These are phyloP conservation scores for Auriscalpium vulgare DNA, from an alignment of 768 basidiomycete species.

Conservation along the genomic window DNA sequence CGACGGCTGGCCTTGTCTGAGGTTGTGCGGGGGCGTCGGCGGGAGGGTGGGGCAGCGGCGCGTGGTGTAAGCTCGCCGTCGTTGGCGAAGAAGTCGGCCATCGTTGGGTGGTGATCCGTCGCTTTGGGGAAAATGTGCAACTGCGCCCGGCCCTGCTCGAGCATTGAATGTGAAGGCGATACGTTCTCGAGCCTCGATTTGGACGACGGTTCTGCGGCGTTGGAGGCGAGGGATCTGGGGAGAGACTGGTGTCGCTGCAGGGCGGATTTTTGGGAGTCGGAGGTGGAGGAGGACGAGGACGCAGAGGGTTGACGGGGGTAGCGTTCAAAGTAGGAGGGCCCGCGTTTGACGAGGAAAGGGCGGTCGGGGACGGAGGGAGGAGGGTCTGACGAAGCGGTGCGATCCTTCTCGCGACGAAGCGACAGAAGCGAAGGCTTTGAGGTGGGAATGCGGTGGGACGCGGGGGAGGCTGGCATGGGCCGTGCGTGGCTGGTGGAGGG, in stretches of 20 bases:
- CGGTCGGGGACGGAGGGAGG: conserved; percentile 12
- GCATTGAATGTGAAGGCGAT: too few species aligned
- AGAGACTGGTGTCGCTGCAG: conserved; percentile 1
- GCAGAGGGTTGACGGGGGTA: conserved; percentile 42
- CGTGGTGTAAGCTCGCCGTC: conserved; percentile 6
- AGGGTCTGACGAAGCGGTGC: conserved; percentile 21
- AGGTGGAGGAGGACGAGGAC: conserved; percentile 27
- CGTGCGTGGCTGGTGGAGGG: too few species aligned
- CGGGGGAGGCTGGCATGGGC: not conserved
- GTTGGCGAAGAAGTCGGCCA: not conserved
- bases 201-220: conserved; percentile 8
- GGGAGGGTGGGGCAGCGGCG: not conserved
- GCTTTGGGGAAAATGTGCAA: not conserved
- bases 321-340: conserved; percentile 22
- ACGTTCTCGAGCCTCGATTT: conserved; percentile 2
- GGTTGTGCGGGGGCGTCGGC: conserved; percentile 10
- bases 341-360: conserved; percentile 13
- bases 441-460: not conserved
- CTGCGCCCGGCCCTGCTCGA: not conserved
- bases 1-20: conserved; percentile 3
- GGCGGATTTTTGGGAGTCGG: not conserved
- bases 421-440: not conserved
- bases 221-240: conserved; percentile 4
- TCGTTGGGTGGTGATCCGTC: not conserved
- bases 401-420: conserved; percentile 19